These are phyloP conservation scores for Sphagnum contortum DNA, from an alignment of 225 moss, liverwort and hornwort species.

Conservation along the genomic window DNA sequence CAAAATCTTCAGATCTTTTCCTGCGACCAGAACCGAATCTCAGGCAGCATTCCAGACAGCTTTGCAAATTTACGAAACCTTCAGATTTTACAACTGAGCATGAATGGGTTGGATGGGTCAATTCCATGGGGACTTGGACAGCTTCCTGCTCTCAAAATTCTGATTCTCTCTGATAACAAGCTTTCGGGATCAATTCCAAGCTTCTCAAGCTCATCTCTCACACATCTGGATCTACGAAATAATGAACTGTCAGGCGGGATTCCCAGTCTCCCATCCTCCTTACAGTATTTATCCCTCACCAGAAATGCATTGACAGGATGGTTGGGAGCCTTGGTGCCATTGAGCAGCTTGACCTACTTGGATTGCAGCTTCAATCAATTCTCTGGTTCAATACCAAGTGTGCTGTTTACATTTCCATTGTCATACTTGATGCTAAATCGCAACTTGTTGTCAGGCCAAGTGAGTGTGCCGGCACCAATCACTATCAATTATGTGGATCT, in stretches of 20 bases:
- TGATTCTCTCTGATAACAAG: neutral
- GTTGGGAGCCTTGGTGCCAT: neutral
- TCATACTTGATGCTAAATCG: slow-evolving; percentile 1
- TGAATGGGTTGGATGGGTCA: neutral
- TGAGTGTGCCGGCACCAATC: neutral
- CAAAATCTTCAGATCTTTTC: neutral
- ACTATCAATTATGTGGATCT: neutral
- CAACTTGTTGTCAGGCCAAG: neutral
- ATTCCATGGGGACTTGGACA: slow-evolving; percentile 2
- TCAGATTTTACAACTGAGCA: neutral
- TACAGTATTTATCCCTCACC: neutral
- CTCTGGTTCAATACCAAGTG: neutral
- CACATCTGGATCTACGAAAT: slow-evolving; percentile 1
- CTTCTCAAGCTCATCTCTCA: neutral
- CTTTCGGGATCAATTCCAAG: neutral
- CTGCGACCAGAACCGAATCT: neutral
- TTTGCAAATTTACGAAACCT: neutral
- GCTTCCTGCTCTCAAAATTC: neutral
- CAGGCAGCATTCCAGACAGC: neutral
- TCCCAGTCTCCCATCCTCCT: neutral
- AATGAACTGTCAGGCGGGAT: neutral
- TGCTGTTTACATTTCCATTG: neutral
- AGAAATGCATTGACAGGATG: neutral
- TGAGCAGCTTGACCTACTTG: slow-evolving; percentile 1
- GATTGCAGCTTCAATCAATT: slow-evolving; percentile 3